Conservation (phyloP, 306 rosid genomes). For the Begonia masoniana region DNA sequence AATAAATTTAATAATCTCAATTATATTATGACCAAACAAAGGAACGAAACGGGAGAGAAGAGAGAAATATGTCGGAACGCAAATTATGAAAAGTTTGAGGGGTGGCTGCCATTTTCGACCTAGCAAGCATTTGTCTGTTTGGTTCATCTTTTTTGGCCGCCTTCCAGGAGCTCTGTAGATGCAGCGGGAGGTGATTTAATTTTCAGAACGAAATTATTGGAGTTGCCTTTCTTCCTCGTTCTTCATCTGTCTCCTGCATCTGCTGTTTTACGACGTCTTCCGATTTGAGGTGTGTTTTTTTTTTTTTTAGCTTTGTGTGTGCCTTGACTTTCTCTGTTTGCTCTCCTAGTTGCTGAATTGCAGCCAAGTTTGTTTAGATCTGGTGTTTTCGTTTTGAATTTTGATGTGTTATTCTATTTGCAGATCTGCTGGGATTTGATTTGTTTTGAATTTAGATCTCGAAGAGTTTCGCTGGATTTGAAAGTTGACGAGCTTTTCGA, state of each 20-base stretch:
- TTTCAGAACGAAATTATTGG: too few relatives aligned
- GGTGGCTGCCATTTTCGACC: not conserved
- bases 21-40: too few relatives aligned
- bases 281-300: not conserved
- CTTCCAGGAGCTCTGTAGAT: not conserved
- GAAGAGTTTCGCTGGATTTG: not conserved
- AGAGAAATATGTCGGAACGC: too few relatives aligned
- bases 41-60: too few relatives aligned
- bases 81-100: not conserved
- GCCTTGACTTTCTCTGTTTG: not conserved
- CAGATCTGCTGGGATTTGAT: slow-evolving; percentile 1
- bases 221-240: too few relatives aligned
- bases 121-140: not conserved
- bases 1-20: too few relatives aligned
- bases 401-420: not conserved
- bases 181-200: too few relatives aligned
- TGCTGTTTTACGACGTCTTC: not conserved
- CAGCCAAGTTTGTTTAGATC: not conserved
- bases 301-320: not conserved
- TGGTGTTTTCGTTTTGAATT: slow-evolving; percentile 3
- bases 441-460: not conserved
- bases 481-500: not conserved
- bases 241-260: not conserved
- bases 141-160: not conserved
- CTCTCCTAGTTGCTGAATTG: too few relatives aligned